A percentile compares a stretch with the other conserved stretches of the same genome.
Conservation (phyloP, 345 rosid species). For the Camelina sativa region DNA sequence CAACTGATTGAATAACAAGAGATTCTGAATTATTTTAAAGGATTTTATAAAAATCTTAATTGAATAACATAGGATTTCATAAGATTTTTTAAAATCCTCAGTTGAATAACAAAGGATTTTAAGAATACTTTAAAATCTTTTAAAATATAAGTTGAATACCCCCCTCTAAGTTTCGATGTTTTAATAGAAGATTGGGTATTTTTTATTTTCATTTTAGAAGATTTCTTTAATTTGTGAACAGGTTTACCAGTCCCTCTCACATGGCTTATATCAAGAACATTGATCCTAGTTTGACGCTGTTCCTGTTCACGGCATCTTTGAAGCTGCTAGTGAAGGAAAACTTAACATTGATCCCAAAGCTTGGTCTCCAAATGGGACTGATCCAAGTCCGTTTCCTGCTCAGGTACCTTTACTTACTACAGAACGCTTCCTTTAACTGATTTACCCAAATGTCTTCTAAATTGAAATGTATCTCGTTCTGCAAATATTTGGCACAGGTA, state of each 20-base stretch:
- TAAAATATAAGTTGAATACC: too few species aligned
- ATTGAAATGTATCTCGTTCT: background rate
- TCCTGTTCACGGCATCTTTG: conserved; percentile 65
- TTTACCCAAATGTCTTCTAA: background rate
- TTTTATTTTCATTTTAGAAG: too few species aligned
- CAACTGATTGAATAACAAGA: too few species aligned
- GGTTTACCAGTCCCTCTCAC: conserved; percentile 64
- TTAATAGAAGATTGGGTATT: too few species aligned
- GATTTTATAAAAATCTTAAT: too few species aligned
- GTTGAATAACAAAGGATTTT: too few species aligned
- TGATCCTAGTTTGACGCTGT: conserved; percentile 57
- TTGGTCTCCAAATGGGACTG: conserved; percentile 58
- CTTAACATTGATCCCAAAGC: conserved; percentile 53
- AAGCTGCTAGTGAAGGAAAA: conserved; percentile 59
- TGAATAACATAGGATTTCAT: too few species aligned
- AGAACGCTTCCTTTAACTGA: background rate
- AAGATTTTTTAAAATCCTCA: too few species aligned
- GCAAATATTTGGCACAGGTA: conserved; percentile 48
- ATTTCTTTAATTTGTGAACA: conserved; percentile 43
- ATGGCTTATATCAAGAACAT: conserved; percentile 55
- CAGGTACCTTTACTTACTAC: conserved; percentile 48
- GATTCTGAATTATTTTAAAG: too few species aligned
- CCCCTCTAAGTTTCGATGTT: too few species aligned
- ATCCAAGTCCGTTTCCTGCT: conserved; percentile 56
- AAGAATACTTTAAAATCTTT: too few species aligned